Base-by-base conservation (phyloP, 345 rosid species). In the Moringa oleifera region DNA sequence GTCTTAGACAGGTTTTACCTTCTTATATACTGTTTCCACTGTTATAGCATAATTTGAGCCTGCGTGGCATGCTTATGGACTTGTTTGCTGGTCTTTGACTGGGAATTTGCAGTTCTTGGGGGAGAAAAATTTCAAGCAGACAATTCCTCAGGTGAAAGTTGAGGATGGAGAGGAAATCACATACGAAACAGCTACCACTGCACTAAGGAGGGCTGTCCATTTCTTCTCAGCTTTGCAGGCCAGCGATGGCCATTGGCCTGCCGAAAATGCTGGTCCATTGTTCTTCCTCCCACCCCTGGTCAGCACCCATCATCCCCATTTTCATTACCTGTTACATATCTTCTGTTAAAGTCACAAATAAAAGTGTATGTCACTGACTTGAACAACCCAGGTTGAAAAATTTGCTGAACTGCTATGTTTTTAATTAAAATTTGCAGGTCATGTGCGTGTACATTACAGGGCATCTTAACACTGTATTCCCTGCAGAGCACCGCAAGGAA, bases 161-260 rank as follows among this genome's bases (percentile, higher is more conserved):
- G 84, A 73, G 53, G 82, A 79, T n/a, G 80, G 69, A 4, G 64
- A 75, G 57, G 59, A 72, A 21, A 81, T 83, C 13, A 58, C 82
- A 8, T 50, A 68, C 15, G 85, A 80, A 53, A 77, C 75, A 71
- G 79, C 83, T 49, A 67, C 85, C 20, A 59, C 72, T 15, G 72
- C 85, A n/a, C 58, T 81, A 54, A 67, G 47, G 67, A 75, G 83
- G 73, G 73, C 78, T 6, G 87, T 70, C 47, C 21, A 63, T 66
- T 77, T 84, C 74, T 80, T 81, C 73, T 80, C 90, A 17, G 80
- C 77, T 16, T 79, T 84, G 67, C 90, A 84, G 55, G 80, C 87
- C 17, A 70, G 71, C 33, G 85, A 84, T 47, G 90, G 90, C 13
- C 87, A 84, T 62, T 84, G 90, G 89, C 87, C 86, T 1, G 85